Evolutionary conservation across 352 stramenopile genomes (phyloP).

Genomic region (Phytophthora megakarya): DNA sequence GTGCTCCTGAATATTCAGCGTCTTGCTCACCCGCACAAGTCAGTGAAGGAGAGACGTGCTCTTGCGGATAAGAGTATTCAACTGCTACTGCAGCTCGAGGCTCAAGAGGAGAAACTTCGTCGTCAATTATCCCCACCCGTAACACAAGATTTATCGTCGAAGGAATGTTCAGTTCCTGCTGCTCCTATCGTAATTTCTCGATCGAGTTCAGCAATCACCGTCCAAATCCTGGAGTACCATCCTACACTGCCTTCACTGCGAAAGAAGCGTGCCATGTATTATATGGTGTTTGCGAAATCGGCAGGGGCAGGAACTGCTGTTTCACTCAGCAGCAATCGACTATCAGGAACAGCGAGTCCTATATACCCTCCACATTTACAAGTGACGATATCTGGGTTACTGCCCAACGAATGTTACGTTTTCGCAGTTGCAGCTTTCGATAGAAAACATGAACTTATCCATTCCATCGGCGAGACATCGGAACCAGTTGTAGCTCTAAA

Average conservation of each 20-base stretch:
- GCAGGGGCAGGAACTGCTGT: slow-evolving; percentile 74
- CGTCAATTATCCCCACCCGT: slow-evolving; percentile 1
- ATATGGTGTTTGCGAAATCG: slow-evolving; percentile 82
- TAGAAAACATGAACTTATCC: slow-evolving; percentile 57
- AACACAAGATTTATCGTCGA: background rate
- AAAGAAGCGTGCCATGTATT: slow-evolving; percentile 54
- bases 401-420: slow-evolving; percentile 80
- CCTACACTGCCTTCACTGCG: slow-evolving; percentile 29
- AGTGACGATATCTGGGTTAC: slow-evolving; percentile 56
- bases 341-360: slow-evolving; percentile 61
- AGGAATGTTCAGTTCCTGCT: slow-evolving; percentile 28
- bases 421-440: slow-evolving; percentile 87
- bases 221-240: slow-evolving; percentile 51
- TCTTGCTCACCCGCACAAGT: slow-evolving; percentile 29
- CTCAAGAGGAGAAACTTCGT: slow-evolving; percentile 51
- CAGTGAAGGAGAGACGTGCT: slow-evolving; percentile 19
- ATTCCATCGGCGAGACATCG: slow-evolving; percentile 70
- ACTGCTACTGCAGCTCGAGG: slow-evolving; percentile 42
- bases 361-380: slow-evolving; percentile 34
- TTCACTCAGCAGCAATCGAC: slow-evolving; percentile 73
- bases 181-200: slow-evolving; percentile 59
- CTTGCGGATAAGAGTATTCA: slow-evolving; percentile 51
- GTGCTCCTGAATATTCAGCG: slow-evolving; percentile 52
- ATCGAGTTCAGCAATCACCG: slow-evolving; percentile 54
- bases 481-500: slow-evolving; percentile 68